Evolutionary conservation across 1,284 basidiomycete species (phyloP), one percentile per base, ranked within the genome.

Genomic region (Ustilago tritici): DNA sequence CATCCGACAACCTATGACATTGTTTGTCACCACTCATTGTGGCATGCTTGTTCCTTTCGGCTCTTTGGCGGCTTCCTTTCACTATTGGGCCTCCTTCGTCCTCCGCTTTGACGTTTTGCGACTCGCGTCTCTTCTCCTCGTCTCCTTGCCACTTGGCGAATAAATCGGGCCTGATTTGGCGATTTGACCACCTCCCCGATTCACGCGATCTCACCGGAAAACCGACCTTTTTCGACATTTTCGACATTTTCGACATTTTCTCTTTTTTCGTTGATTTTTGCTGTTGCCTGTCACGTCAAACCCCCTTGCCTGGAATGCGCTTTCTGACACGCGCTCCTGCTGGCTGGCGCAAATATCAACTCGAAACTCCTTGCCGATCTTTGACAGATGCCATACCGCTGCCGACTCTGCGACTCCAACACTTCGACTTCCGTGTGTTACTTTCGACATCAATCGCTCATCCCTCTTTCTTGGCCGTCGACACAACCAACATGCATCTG

Each of bases 281-380:
- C 12, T 7, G 49, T 23, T 40, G 50, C 57, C 57, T 64, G 57
- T 53, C 41, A 52, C 61, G 57, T 54, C 40, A 49, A 4, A 40
- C 61, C 68, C 53, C 61, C 61, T 72, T 72, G 70, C 70, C 47
- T 72, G 70, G 64, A 56, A 71, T 38, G 68, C 61, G 57, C 56
- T 70, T 52, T 54, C 38, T 55, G 65, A 66, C 65, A 58, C 61
- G 56, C 53, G 50, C 53, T 60, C 34, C 23, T 23, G 49, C 28
- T 41, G 43, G 50, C 40, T 50, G 40, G 28, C 34, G 59, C 36
- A 36, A 34, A 38, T 38, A 53, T 46, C 47, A 31, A 35, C 55
- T 36, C 12, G 23, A 17, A 58, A 36, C 64, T 36, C 61, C 70
- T 64, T 66, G 65, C 64, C 64, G 57, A 47, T 71, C 59, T 61